Conservation (phyloP, 352 stramenopile genomes). For the Pythium phragmiticola region DNA sequence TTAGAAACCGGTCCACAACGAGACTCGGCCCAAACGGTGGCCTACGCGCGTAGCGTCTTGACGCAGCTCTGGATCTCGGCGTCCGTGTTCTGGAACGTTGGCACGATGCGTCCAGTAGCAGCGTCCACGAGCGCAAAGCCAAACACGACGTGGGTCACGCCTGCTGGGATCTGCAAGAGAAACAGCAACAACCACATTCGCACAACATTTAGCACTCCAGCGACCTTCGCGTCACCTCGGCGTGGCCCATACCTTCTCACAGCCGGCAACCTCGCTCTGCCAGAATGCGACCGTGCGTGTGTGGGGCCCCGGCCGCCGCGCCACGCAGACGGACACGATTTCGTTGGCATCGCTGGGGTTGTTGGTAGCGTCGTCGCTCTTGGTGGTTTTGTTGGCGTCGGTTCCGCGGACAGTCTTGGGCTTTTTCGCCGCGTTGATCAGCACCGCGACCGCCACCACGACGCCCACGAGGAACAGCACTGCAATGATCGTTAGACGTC, state of each 20-base stretch:
- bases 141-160: slow-evolving; percentile 76
- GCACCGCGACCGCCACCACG: slow-evolving; percentile 39
- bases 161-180: slow-evolving; percentile 31
- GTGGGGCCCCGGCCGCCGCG: slow-evolving; percentile 34
- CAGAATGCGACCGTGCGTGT: slow-evolving; percentile 77
- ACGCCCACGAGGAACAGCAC: slow-evolving; percentile 29
- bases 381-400: background rate
- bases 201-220: background rate
- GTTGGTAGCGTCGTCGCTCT: background rate
- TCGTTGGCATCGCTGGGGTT: background rate
- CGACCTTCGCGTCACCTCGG: slow-evolving; percentile 4
- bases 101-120: slow-evolving; percentile 33
- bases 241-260: slow-evolving; percentile 43
- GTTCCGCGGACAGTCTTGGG: background rate
- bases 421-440: slow-evolving; percentile 27
- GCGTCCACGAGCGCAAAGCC: slow-evolving; percentile 68
- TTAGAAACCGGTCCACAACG: background rate
- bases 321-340: slow-evolving; percentile 12
- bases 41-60: slow-evolving; percentile 41
- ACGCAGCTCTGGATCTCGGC: slow-evolving; percentile 57
- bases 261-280: slow-evolving; percentile 75
- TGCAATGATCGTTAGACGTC: background rate
- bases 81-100: slow-evolving; percentile 63
- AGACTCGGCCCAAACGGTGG: background rate
- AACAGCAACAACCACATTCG: slow-evolving; percentile 20